phyloP scores from a whole-genome alignment of 2,329 filamentous ascomycete species.

The Ceratocystiopsis sp. region DNA sequence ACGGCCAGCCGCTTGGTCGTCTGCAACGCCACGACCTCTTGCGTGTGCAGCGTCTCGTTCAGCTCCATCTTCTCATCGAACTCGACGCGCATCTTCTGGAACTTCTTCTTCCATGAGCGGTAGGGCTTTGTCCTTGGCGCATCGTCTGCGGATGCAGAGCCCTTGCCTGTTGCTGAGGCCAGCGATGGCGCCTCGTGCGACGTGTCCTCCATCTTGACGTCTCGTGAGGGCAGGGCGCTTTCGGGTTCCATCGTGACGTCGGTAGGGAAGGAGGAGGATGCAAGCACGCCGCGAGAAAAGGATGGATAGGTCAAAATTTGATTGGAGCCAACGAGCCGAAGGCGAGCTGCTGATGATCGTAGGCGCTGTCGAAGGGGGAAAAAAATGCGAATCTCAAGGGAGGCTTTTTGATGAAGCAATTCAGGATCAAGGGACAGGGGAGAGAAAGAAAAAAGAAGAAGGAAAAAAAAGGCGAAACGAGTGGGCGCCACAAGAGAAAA shows the following conservation, averaged over 20 bases:
- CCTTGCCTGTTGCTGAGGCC: too few species aligned
- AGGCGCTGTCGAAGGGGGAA: too few species aligned
- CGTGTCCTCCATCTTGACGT: conserved; percentile 26
- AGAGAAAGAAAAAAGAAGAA: neutral
- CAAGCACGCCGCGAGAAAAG: too few species aligned
- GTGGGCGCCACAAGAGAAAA: neutral
- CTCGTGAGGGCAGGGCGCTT: conserved; percentile 12
- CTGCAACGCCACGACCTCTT: conserved; percentile 64
- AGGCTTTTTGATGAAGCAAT: too few species aligned
- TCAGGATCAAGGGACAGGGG: neutral
- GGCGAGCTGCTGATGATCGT: too few species aligned
- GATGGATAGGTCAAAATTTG: too few species aligned
- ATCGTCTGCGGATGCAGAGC: too few species aligned
- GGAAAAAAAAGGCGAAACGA: neutral
- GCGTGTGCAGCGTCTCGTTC: conserved; percentile 65
- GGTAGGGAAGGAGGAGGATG: neutral
- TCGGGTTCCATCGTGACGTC: conserved; percentile 14
- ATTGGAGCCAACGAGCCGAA: neutral
- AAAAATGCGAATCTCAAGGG: too few species aligned
- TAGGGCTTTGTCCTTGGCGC: conserved; percentile 22
- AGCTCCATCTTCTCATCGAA: conserved; percentile 67
- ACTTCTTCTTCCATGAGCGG: conserved; percentile 80
- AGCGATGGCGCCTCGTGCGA: neutral
- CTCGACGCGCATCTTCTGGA: conserved; percentile 68
- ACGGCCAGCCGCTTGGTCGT: conserved; percentile 72